These are phyloP conservation scores for Crataegus laevigata DNA, from an alignment of 306 rosid genomes.

Conservation along the genomic window DNA sequence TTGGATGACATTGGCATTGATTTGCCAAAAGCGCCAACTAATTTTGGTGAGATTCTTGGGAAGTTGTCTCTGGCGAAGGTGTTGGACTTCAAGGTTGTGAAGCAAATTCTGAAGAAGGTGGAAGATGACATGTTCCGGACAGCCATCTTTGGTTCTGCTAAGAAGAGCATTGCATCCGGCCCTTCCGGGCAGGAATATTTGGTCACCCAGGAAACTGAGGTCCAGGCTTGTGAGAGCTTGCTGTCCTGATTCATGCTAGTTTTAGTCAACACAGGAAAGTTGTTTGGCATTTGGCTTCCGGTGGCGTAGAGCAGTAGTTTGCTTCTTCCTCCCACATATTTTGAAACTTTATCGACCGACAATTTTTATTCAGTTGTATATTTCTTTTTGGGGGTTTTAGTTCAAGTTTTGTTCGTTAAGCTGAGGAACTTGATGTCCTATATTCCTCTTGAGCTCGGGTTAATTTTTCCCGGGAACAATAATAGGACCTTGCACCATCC, in stretches of 20 bases:
- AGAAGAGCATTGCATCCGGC: conserved; percentile 19
- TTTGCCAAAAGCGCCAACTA: conserved; percentile 33
- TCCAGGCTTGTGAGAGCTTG: conserved; percentile 31
- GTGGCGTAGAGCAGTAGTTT: neutral
- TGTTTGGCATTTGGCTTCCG: neutral
- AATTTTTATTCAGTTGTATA: conserved; percentile 26
- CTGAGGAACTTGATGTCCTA: conserved; percentile 15
- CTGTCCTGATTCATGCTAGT: conserved; percentile 7
- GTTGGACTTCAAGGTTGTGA: conserved; percentile 24
- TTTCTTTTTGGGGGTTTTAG: neutral
- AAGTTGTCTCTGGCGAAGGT: conserved; percentile 16
- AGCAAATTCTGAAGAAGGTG: conserved; percentile 24
- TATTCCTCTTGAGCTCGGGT: conserved; percentile 3
- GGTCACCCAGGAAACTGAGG: conserved; percentile 12
- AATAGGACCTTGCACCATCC: conserved; percentile 3
- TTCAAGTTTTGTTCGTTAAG: conserved; percentile 10
- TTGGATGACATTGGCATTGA: conserved; percentile 32
- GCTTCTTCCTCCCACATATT: neutral
- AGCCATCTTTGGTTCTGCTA: conserved; percentile 19
- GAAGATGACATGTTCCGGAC: conserved; percentile 20
- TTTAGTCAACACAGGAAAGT: neutral
- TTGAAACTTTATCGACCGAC: neutral
- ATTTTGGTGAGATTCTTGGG: conserved; percentile 33
- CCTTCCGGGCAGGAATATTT: conserved; percentile 20
- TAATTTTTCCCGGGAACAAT: conserved; percentile 1